Evolutionary conservation across 768 basidiomycete genomes (phyloP).

Genomic region (Leucocoprinus birnbaumii): DNA sequence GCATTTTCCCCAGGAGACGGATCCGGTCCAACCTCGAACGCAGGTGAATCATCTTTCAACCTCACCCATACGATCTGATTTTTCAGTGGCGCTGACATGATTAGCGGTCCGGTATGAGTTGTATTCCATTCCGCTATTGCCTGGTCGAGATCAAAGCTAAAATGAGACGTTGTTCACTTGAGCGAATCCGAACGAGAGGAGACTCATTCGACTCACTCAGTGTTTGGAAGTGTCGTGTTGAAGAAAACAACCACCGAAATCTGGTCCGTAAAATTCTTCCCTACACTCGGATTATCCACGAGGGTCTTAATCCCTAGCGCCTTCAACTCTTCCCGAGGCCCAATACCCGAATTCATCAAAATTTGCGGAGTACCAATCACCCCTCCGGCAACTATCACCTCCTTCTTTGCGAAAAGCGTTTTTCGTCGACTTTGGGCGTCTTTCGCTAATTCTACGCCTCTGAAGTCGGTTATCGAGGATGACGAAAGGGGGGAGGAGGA

Average conservation of each 20-base stretch:
- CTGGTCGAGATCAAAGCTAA: not conserved
- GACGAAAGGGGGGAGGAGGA: not conserved
- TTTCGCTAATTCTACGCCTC: constrained; percentile 19
- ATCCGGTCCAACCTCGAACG: constrained; percentile 10
- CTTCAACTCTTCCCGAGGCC: not conserved
- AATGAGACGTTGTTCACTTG: not conserved
- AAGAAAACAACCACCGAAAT: not conserved
- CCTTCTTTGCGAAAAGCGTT: constrained; percentile 1
- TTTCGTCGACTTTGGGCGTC: not conserved
- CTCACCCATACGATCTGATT: not conserved
- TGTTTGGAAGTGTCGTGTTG: not conserved
- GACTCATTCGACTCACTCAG: not conserved
- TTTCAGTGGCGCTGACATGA: not conserved
- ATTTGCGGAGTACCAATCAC: constrained; percentile 1
- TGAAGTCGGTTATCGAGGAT: constrained; percentile 16
- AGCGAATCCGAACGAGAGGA: not conserved
- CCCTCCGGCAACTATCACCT: not conserved
- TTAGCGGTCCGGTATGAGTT: not conserved
- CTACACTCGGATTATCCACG: constrained; percentile 9
- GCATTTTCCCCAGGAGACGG: not conserved
- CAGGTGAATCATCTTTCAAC: not conserved
- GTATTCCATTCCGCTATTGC: constrained; percentile 6
- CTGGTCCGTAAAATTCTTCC: constrained; percentile 6
- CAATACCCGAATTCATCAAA: constrained; percentile 7
- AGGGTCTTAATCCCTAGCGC: not conserved